These are phyloP conservation scores for Irpex sp. DNA, from an alignment of 1,284 basidiomycete species.

Conservation along the genomic window DNA sequence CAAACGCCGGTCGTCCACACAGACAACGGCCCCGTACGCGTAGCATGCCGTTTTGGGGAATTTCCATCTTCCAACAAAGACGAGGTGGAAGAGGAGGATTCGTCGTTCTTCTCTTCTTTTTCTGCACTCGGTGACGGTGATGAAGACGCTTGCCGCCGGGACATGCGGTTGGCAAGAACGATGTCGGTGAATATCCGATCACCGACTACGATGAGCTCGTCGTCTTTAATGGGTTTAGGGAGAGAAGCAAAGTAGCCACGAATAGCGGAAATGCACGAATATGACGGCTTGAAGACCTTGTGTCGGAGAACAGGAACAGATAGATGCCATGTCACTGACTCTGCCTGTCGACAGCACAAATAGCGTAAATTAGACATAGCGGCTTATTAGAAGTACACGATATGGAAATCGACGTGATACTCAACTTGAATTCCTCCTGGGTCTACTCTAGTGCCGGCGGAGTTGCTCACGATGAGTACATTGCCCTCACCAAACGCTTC, in stretches of 20 bases:
- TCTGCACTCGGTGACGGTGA: neutral
- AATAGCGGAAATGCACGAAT: constrained; percentile 68
- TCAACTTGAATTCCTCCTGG: constrained; percentile 73
- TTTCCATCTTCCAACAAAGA: neutral
- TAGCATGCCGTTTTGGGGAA: constrained; percentile 1
- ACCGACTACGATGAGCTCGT: constrained; percentile 78
- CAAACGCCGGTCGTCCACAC: constrained; percentile 70
- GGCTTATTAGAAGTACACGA: neutral
- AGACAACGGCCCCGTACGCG: constrained; percentile 46
- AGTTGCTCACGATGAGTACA: constrained; percentile 92
- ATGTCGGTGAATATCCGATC: constrained; percentile 92
- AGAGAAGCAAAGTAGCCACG: constrained; percentile 62
- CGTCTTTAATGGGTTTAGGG: constrained; percentile 45
- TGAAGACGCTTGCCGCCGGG: constrained; percentile 16
- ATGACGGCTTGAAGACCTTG: constrained; percentile 70
- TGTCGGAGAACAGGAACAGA: constrained; percentile 84
- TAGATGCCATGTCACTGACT: constrained; percentile 78
- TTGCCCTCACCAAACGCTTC: constrained; percentile 74
- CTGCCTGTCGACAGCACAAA: constrained; percentile 52
- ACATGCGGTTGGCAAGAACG: constrained; percentile 79
- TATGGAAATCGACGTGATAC: constrained; percentile 20
- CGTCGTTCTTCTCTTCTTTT: neutral
- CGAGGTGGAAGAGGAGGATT: neutral
- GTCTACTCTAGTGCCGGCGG: constrained; percentile 82
- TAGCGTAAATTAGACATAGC: too few species aligned